Percentiles rank a stretch among this genome's conserved stretches.
Conservation (phyloP, 2,329 filamentous ascomycete genomes). For the Mycosphaerella arachidis region DNA sequence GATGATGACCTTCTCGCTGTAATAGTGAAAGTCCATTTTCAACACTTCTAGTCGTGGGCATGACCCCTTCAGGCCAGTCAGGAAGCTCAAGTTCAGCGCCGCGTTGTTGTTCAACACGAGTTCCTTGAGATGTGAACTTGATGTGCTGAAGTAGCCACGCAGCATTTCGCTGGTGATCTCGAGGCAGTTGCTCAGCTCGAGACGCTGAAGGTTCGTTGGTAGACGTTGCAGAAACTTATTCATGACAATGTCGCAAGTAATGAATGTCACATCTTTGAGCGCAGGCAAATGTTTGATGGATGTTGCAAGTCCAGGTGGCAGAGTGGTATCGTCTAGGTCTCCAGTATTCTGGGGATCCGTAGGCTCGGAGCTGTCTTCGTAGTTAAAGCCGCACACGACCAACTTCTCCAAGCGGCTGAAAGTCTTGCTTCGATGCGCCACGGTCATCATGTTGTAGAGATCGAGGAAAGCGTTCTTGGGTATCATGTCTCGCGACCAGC, state of each 20-base stretch:
- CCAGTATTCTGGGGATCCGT: conserved; percentile 36
- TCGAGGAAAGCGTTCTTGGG: conserved; percentile 13
- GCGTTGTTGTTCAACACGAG: conserved; percentile 75
- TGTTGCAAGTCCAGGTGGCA: conserved; percentile 35
- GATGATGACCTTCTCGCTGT: conserved; percentile 62
- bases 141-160: conserved; percentile 58
- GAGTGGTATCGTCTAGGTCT: not conserved
- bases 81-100: conserved; percentile 69
- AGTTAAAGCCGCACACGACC: conserved; percentile 48
- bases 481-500: conserved; percentile 48
- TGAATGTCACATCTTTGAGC: conserved; percentile 65
- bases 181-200: conserved; percentile 77
- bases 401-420: conserved; percentile 56
- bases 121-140: conserved; percentile 63
- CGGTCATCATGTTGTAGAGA: conserved; percentile 26
- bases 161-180: conserved; percentile 66
- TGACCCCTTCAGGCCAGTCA: conserved; percentile 58
- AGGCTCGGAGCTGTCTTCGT: conserved; percentile 25
- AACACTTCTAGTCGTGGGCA: conserved; percentile 70
- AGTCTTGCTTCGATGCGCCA: conserved; percentile 34
- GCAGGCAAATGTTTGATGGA: conserved; percentile 56
- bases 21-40: conserved; percentile 74
- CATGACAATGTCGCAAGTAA: conserved; percentile 69
- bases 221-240: conserved; percentile 63
- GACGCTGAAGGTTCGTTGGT: conserved; percentile 59